Percentiles rank a stretch among this genome's conserved stretches.
phyloP scores from a whole-genome alignment of 208 protist species.

The Trichomonas vaginalis region DNA sequence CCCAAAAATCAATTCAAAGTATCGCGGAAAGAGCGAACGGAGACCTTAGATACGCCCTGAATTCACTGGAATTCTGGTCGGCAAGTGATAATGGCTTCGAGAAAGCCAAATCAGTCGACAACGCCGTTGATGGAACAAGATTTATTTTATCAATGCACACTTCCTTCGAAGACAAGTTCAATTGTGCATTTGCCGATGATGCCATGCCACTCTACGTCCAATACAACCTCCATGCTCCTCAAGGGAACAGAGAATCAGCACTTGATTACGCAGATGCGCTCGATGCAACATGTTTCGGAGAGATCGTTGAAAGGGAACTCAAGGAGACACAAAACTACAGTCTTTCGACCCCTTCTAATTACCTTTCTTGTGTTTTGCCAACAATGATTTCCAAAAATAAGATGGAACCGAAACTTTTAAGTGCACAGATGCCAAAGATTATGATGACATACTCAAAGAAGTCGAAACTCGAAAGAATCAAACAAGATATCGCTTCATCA shows the following conservation, averaged over 20 bases:
- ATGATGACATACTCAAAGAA: background rate
- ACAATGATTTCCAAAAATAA: background rate
- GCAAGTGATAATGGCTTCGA: background rate
- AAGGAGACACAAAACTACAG: background rate
- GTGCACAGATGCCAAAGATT: background rate
- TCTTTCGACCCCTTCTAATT: background rate
- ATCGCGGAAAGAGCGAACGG: background rate
- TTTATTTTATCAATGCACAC: background rate
- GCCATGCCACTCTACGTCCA: background rate
- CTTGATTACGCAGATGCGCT: background rate
- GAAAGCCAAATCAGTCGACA: background rate
- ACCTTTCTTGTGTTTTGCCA: background rate
- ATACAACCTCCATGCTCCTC: background rate
- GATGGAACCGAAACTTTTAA: background rate
- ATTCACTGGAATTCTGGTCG: background rate
- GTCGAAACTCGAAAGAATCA: background rate
- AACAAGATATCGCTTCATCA: background rate
- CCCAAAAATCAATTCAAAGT: background rate
- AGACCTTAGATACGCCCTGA: background rate
- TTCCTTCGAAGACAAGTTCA: background rate
- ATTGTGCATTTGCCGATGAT: background rate
- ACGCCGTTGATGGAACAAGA: background rate
- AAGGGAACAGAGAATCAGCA: background rate
- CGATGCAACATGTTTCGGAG: background rate
- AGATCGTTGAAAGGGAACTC: background rate